Evolutionary conservation across 2,329 filamentous ascomycete species (phyloP).

Genomic region (Diaporthe longicolla): DNA sequence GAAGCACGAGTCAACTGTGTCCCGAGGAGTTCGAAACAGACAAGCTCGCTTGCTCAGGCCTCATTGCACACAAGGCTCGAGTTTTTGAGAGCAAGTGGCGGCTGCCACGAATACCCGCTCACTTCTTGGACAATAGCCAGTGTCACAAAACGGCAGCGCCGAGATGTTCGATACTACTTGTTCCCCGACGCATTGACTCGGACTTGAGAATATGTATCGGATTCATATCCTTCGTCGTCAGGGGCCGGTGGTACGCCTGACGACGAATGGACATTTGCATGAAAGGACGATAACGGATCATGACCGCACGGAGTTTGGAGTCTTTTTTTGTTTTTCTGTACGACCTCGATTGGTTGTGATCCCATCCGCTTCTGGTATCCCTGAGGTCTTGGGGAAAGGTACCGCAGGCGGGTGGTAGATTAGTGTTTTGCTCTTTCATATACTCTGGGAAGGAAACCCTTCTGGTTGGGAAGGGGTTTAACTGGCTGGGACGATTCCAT

Average conservation of each 20-base stretch:
- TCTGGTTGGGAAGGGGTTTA: not conserved
- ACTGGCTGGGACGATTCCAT: not conserved
- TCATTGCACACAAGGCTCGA: too few species aligned
- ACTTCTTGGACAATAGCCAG: not conserved
- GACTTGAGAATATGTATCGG: constrained; percentile 1
- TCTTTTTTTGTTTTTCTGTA: constrained; percentile 10
- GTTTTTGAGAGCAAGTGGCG: not conserved
- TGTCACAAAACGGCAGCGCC: not conserved
- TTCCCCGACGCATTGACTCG: constrained; percentile 2
- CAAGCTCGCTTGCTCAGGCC: not conserved
- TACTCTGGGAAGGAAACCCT: constrained; percentile 14
- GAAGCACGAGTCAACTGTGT: not conserved
- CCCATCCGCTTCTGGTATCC: not conserved
- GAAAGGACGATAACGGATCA: constrained; percentile 41
- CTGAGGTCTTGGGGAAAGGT: not conserved
- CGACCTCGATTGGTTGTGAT: constrained; percentile 19
- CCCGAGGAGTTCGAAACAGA: not conserved
- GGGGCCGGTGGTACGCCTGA: constrained; percentile 1
- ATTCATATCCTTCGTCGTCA: constrained; percentile 29
- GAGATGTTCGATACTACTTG: not conserved
- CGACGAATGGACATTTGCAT: constrained; percentile 31
- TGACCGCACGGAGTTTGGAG: constrained; percentile 42
- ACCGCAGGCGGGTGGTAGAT: not conserved
- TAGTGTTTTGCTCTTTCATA: constrained; percentile 19
- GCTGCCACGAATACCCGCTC: not conserved